phyloP scores from a whole-genome alignment of 2,329 filamentous ascomycete genomes.

The Cladosporium sp. region DNA sequence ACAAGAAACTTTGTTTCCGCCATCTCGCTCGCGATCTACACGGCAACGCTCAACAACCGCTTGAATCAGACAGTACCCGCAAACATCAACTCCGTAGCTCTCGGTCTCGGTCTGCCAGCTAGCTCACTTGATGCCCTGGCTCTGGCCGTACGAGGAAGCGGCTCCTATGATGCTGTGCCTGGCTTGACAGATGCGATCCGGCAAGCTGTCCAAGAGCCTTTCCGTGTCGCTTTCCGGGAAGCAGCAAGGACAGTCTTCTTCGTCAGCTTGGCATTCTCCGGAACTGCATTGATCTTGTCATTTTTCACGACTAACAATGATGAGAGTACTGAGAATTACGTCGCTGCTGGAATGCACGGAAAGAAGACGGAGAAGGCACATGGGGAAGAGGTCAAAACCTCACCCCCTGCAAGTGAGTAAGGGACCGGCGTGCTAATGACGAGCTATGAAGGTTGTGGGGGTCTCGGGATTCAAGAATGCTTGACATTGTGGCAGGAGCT shows the following conservation, averaged over 20 bases:
- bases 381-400: not conserved
- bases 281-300: constrained; percentile 21
- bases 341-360: constrained; percentile 22
- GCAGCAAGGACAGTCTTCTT: constrained; percentile 23
- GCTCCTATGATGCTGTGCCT: constrained; percentile 15
- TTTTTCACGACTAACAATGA: constrained; percentile 25
- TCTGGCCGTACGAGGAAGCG: constrained; percentile 17
- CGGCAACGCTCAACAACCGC: constrained; percentile 21
- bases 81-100: constrained; percentile 19
- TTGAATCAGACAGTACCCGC: constrained; percentile 17
- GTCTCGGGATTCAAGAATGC: too few relatives aligned
- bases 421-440: not conserved
- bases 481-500: too few relatives aligned
- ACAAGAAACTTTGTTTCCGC: constrained; percentile 22
- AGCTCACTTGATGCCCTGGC: constrained; percentile 16
- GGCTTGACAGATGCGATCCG: constrained; percentile 21
- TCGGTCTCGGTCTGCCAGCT: constrained; percentile 17
- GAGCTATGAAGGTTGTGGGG: not conserved
- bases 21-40: constrained; percentile 23
- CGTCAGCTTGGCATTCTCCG: constrained; percentile 22
- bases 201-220: constrained; percentile 21
- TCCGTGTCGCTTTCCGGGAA: constrained; percentile 18
- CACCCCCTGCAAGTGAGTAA: too few relatives aligned
- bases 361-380: constrained; percentile 18
- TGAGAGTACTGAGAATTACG: constrained; percentile 22